These are phyloP conservation scores for Umbelopsis vinacea DNA, from an alignment of 192 early-diverging fungal species.

Conservation along the genomic window DNA sequence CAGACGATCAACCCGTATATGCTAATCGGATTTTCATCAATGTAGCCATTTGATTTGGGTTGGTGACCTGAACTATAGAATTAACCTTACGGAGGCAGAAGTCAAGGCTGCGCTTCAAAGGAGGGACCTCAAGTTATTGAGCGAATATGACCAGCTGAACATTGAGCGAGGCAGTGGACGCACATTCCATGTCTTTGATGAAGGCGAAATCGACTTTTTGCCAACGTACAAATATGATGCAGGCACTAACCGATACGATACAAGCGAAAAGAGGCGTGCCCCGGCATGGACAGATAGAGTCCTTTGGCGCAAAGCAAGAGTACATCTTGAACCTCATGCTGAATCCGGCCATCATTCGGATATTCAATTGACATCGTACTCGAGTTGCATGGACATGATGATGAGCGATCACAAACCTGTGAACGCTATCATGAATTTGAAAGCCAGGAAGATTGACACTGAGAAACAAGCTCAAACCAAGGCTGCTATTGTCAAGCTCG, in stretches of 20 bases:
- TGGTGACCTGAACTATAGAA: conserved; percentile 95
- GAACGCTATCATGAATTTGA: conserved; percentile 64
- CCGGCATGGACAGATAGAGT: conserved; percentile 97
- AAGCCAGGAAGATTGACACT: conserved; percentile 65
- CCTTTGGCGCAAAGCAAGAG: conserved; percentile 69
- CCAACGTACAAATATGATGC: conserved; percentile 96
- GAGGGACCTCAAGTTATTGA: conserved; percentile 63
- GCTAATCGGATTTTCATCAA: no score
- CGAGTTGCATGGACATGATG: conserved; percentile 63
- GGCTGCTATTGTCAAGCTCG: conserved; percentile 68
- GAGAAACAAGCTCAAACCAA: conserved; percentile 60
- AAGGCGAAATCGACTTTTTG: conserved; percentile 74
- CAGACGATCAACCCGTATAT: neutral
- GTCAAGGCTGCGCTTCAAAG: conserved; percentile 60
- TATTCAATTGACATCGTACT: conserved; percentile 57
- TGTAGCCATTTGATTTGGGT: conserved; percentile 83
- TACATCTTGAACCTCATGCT: conserved; percentile 39
- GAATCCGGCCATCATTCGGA: conserved; percentile 36
- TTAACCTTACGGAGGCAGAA: conserved; percentile 66
- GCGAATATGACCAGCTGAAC: conserved; percentile 84
- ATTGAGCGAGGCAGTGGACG: conserved; percentile 65
- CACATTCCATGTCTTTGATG: conserved; percentile 87
- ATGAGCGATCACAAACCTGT: conserved; percentile 96
- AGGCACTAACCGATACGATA: conserved; percentile 82
- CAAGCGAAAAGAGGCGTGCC: conserved; percentile 77